phyloP scores from a whole-genome alignment of 2,329 filamentous ascomycete genomes.

The Cordyceps cateniannulata region DNA sequence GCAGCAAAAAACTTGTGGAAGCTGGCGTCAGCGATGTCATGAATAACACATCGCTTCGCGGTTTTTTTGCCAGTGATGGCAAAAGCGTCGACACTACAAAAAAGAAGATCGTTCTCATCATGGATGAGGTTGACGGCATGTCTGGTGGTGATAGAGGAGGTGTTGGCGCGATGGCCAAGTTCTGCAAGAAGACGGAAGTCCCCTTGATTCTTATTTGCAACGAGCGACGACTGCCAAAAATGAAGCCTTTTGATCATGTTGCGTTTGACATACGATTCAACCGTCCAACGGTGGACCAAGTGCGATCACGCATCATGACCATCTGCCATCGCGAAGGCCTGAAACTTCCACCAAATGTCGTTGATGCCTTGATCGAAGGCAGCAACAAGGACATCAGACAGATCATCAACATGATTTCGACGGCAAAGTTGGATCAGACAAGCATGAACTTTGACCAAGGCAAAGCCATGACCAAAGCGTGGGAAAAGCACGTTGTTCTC shows the following conservation, averaged over 20 bases:
- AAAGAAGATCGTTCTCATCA: slow-evolving; percentile 92
- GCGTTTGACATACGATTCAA: slow-evolving; percentile 82
- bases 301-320: slow-evolving; percentile 86
- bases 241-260: slow-evolving; percentile 92
- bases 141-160: slow-evolving; percentile 93
- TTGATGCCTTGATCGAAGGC: slow-evolving; percentile 92
- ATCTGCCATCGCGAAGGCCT: slow-evolving; percentile 89
- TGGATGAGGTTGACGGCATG: slow-evolving; percentile 99
- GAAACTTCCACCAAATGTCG: slow-evolving; percentile 73
- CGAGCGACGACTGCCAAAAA: slow-evolving; percentile 85
- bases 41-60: slow-evolving; percentile 86
- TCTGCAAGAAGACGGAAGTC: slow-evolving; percentile 91
- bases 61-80: slow-evolving; percentile 81
- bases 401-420: slow-evolving; percentile 97
- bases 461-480: slow-evolving; percentile 93
- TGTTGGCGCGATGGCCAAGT: slow-evolving; percentile 86
- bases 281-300: slow-evolving; percentile 83
- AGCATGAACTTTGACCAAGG: slow-evolving; percentile 77
- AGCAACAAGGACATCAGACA: slow-evolving; percentile 94
- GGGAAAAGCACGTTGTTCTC: slow-evolving; percentile 94
- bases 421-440: slow-evolving; percentile 79
- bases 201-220: slow-evolving; percentile 98
- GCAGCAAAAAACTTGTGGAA: slow-evolving; percentile 95
- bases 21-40: slow-evolving; percentile 81
- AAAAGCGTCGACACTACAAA: slow-evolving; percentile 73